Base-by-base conservation (phyloP, 2,329 filamentous ascomycete genomes). In the Pezicula rhizophila region DNA sequence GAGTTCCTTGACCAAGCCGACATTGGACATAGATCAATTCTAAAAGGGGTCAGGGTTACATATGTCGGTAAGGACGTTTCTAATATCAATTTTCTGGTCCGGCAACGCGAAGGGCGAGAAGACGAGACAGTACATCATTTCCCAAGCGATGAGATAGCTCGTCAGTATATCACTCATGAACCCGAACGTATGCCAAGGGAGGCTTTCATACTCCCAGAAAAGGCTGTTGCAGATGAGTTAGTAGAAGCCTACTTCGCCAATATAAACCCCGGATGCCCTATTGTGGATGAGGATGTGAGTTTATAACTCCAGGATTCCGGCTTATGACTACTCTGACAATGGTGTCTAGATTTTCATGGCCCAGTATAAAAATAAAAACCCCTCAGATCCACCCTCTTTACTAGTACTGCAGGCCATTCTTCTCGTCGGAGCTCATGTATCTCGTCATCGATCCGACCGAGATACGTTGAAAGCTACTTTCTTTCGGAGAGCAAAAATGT, bases 91-190 rank as follows among this genome's bases (percentile, higher is more conserved):
- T 77, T 78, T 53, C 63, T 79, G 38, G 70, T 79, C 25, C 72
- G 74, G 11, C 75, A 78, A 52, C 71, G 82, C 92, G 65, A 89
- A 91, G 73, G 80, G 90, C 8, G 74, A 77, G 57, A 78, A 80
- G 57, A 82, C 96, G 77, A 84, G 80, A 65, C 86, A 89, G 60
- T 68, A 96, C 68, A 69, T 48, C 69, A 72, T 54, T 71, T 70
- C 52, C 66, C 69, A 5, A 66, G 67, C 39, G 70, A 70, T 53
- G 63, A 69, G 61, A 72, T 70, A 46, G 68, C 64, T 43, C 70
- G 59, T 52, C 71, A 56, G 47, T 70, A 68, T 47, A 57, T 70
- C 31, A 66, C 67, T 17, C 68, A 68, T 20, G 70, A 69, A 8
- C 68, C 71, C 37, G 70, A 74, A 47, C 68, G 70, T 46, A 64